phyloP scores from a whole-genome alignment of 2,329 filamentous ascomycete species.

The Scortechinia acanthostroma region DNA sequence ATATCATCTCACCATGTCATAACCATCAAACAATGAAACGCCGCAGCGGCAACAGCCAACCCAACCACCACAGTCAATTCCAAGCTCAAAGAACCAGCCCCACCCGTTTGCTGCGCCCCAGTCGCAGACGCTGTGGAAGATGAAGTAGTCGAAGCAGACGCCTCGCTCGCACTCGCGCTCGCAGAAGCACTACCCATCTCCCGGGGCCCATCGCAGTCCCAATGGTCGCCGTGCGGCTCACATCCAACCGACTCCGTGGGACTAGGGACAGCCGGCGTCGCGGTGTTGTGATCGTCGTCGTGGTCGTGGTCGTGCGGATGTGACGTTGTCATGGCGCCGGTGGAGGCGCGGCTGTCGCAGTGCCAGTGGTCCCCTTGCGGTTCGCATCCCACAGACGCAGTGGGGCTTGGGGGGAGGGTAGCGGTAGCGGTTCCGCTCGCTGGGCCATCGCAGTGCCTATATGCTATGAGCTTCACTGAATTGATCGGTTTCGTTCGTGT shows the following conservation, averaged over 20 bases:
- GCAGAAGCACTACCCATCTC: not conserved
- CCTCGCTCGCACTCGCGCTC: too few relatives aligned
- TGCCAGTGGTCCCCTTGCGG: slow-evolving; percentile 7
- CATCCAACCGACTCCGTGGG: slow-evolving; percentile 24
- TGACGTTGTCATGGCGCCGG: not conserved
- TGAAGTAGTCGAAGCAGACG: too few relatives aligned
- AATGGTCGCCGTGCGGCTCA: slow-evolving; percentile 28
- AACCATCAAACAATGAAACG: too few relatives aligned
- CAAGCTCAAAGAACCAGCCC: too few relatives aligned
- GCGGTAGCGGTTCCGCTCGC: not conserved
- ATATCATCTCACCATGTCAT: too few relatives aligned
- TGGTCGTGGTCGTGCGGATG: not conserved
- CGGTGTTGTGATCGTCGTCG: slow-evolving; percentile 3
- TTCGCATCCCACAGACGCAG: slow-evolving; percentile 5
- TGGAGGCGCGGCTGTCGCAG: not conserved
- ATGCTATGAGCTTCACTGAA: too few relatives aligned
- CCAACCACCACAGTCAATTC: too few relatives aligned
- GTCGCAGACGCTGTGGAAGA: too few relatives aligned
- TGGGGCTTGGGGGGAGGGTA: slow-evolving; percentile 6
- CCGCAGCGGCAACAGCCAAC: too few relatives aligned
- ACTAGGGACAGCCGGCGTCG: slow-evolving; percentile 14
- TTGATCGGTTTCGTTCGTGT: too few relatives aligned
- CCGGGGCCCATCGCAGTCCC: slow-evolving; percentile 11
- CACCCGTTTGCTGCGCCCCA: too few relatives aligned
- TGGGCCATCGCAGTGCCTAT: slow-evolving; percentile 2